Base-by-base conservation (phyloP, 768 basidiomycete species). In the Mycena venus region DNA sequence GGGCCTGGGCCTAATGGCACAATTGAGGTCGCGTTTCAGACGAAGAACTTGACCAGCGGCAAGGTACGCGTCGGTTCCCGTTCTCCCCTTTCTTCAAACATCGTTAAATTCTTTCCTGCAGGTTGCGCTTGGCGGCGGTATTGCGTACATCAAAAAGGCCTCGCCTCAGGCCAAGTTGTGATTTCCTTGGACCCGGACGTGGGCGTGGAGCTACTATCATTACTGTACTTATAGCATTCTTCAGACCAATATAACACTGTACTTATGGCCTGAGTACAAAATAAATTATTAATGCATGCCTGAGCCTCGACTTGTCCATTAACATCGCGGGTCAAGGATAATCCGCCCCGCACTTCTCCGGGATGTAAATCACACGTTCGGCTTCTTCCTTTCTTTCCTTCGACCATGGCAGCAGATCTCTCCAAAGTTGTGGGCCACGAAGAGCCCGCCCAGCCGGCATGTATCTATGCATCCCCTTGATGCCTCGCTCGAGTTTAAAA, bases 361-460 rank as follows among this genome's bases (percentile, higher is more conserved):
- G n/a, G n/a, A n/a, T n/a, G n/a, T n/a, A n/a, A n/a, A n/a, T n/a
- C 21, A 44, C n/a, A n/a, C n/a, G 42, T 36, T 34, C 40, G 40
- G 36, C 40, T 36, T 58, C 29, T n/a, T 27, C 4, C 25, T 23
- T n/a, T 34, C 70, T 63, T 44, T 31, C 19, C 4, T 44, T 49
- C 38, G 31, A 75, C 67, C 56, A 91, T 92, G 90, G 83, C 87
- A 49, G 83, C 84, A 72, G 91, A 94, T 81, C 90, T 95, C 29
- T 86, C 86, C 3, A 88, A 92, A 83, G 91, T 93, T 27, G 89
- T 95, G 55, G 95, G 94, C 11, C 84, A 86, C 78, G 83, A 88
- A 62, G 80, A 86, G 8, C 83, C 86, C 10, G 86, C 91, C 66
- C 86, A 88, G 70, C 89, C 90, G 38, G 94, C 95, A 76, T n/a